Base-by-base conservation (phyloP, 352 stramenopile genomes). In the Thalassiosira mediterranea region DNA sequence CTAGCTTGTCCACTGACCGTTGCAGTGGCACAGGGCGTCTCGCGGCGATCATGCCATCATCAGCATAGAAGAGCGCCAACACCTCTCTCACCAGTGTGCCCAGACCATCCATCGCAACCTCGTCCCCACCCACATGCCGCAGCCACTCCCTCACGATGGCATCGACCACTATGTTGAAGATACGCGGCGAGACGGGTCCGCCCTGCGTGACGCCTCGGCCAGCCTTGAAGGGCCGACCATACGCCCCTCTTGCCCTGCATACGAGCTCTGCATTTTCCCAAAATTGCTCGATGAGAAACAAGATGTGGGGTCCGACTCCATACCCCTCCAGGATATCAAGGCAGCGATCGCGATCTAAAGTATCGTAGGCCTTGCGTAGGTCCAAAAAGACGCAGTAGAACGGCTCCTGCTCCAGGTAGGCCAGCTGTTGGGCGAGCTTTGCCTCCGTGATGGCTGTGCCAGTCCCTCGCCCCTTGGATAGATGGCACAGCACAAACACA, bases 81-180 rank as follows among this genome's bases (percentile, higher is more conserved):
- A 42, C 7, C 34, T 13, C 34, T 42, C 34, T 7, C 34, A 42
- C 7, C 34, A 42, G 7, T 13, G 7, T 13, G 7, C 13, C 34
- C 7, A 13, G 7, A 7, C 7, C 7, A 7, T 13, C 34, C 34
- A 42, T 13, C 7, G 34, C 34, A 42, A 13, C 34, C 7, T 42
- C 34, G 13, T 42, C 34, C 34, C 34, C 34, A 13, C 7, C 7
- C 7, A 42, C 7, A 13, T 13, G 7, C 34, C 34, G 8, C 11
- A 81, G 42, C 60, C 73, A 83, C 25, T 75, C 47, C 8, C 60
- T 10, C 7, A 76, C 52, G 4, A 81, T 48, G 0, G 48, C 66
- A 69, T 83, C 51, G 1, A 76, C 60, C 17, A 76, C 26, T 19
- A 79, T 66, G 46, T 83, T 79, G 23, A 83, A 83, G 26, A 79